phyloP scores from a whole-genome alignment of 192 early-diverging fungal genomes.

The Pilaira anomala region DNA sequence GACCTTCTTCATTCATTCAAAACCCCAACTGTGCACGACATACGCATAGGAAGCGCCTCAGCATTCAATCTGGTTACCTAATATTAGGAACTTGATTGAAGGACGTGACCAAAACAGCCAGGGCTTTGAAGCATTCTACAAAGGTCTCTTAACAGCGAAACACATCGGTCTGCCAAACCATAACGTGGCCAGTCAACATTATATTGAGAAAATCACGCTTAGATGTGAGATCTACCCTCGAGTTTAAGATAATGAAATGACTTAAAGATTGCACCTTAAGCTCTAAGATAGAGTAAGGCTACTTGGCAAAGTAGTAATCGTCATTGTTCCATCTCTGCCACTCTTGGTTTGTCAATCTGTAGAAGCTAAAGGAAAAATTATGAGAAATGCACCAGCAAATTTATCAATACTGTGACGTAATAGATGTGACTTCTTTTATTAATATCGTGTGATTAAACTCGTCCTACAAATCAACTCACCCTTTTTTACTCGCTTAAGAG shows the following conservation, averaged over 20 bases:
- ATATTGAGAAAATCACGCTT: not conserved
- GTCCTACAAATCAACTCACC: not conserved
- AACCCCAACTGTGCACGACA: not conserved
- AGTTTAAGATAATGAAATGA: slow-evolving; percentile 2
- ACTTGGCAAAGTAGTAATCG: not conserved
- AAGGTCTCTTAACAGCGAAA: slow-evolving; percentile 5
- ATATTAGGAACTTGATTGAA: slow-evolving; percentile 5
- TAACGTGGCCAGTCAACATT: not conserved
- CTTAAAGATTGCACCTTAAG: slow-evolving; percentile 1
- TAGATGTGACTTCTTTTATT: not conserved
- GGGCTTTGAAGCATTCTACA: slow-evolving; percentile 5
- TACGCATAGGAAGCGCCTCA: not conserved
- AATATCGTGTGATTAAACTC: not conserved
- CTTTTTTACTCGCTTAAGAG: slow-evolving; percentile 3
- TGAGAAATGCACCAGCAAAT: not conserved
- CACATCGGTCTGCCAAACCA: slow-evolving; percentile 8
- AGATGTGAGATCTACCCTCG: slow-evolving; percentile 8
- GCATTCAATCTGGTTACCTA: not conserved
- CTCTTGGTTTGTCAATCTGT: slow-evolving; percentile 4
- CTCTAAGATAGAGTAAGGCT: slow-evolving; percentile 1
- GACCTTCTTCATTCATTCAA: not conserved
- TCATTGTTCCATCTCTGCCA: not conserved
- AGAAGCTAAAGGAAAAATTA: not conserved
- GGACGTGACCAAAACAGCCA: not conserved
- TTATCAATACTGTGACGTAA: slow-evolving; percentile 1